Percentiles rank a stretch among this genome's conserved stretches.
These are phyloP conservation scores for Aspergillus thermomutatus DNA, from an alignment of 2,329 filamentous ascomycete genomes.

Conservation along the genomic window DNA sequence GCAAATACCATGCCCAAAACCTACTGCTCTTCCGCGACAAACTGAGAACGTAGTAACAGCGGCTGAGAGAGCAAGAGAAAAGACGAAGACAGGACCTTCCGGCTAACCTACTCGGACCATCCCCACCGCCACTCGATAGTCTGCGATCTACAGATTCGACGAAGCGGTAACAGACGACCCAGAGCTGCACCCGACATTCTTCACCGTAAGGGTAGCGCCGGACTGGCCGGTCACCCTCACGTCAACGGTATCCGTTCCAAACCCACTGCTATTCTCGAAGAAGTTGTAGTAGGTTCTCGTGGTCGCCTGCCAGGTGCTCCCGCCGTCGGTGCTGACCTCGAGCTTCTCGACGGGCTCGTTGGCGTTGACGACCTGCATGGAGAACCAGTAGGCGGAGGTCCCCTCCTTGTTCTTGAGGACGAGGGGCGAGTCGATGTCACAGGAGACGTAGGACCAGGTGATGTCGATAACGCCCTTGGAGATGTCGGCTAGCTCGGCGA, in stretches of 20 bases:
- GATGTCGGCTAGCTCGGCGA: slow-evolving; percentile 44
- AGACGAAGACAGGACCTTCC: background rate
- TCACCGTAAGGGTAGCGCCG: slow-evolving; percentile 52
- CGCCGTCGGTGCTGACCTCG: slow-evolving; percentile 60
- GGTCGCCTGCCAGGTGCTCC: slow-evolving; percentile 57
- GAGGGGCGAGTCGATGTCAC: slow-evolving; percentile 50
- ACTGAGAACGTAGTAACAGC: background rate
- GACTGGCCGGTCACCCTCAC: slow-evolving; percentile 54
- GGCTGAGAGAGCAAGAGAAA: slow-evolving; percentile 1
- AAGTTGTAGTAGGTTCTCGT: slow-evolving; percentile 57
- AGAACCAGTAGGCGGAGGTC: slow-evolving; percentile 53
- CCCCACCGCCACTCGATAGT: background rate
- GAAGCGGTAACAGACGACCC: slow-evolving; percentile 18
- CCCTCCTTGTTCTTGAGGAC: slow-evolving; percentile 51
- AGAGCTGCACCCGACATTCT: slow-evolving; percentile 40
- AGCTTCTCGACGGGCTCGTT: slow-evolving; percentile 55
- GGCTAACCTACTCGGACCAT: background rate
- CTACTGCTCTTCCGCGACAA: background rate
- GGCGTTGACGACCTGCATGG: slow-evolving; percentile 63
- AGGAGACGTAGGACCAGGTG: slow-evolving; percentile 50
- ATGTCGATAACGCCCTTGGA: slow-evolving; percentile 49
- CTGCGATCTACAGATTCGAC: slow-evolving; percentile 21
- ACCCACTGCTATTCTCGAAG: slow-evolving; percentile 59
- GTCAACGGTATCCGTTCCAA: slow-evolving; percentile 53
- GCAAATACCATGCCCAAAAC: background rate